phyloP scores from a whole-genome alignment of 805 yeast genomes.

The Yarrowia divulgata region DNA sequence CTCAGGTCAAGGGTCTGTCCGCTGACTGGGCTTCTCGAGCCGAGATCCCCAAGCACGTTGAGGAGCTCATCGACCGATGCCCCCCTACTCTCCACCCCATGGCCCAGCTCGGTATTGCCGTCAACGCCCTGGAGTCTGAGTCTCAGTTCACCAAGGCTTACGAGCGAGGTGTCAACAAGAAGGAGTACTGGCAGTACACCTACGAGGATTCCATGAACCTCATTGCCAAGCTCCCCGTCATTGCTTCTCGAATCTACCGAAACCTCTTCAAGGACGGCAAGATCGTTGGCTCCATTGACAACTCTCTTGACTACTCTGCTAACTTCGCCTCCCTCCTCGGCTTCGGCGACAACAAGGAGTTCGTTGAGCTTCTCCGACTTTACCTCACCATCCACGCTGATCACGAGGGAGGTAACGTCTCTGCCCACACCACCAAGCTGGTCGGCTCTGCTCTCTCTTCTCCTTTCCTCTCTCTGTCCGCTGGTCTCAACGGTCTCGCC shows the following conservation, averaged over 20 bases:
- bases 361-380: conserved; percentile 73
- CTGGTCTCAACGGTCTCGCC: conserved; percentile 83
- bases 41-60: conserved; percentile 68
- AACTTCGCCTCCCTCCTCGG: conserved; percentile 74
- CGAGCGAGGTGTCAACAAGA: conserved; percentile 70
- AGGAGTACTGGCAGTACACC: conserved; percentile 76
- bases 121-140: conserved; percentile 73
- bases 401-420: conserved; percentile 86
- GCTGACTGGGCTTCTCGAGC: conserved; percentile 70
- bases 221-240: conserved; percentile 74
- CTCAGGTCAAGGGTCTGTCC: conserved; percentile 63
- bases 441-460: conserved; percentile 83
- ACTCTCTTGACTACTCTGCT: conserved; percentile 71
- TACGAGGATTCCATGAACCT: conserved; percentile 74
- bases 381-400: conserved; percentile 80
- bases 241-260: conserved; percentile 77
- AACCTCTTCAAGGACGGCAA: conserved; percentile 63
- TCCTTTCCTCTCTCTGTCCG: conserved; percentile 76
- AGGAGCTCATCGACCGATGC: conserved; percentile 64
- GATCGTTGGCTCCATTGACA: conserved; percentile 59
- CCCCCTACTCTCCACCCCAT: conserved; percentile 80
- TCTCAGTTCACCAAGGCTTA: conserved; percentile 76
- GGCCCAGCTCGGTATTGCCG: conserved; percentile 82
- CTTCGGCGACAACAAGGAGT: conserved; percentile 56
- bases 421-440: conserved; percentile 81